phyloP scores from a whole-genome alignment of 2,329 filamentous ascomycete species.

The Mycosphaerella sp. region DNA sequence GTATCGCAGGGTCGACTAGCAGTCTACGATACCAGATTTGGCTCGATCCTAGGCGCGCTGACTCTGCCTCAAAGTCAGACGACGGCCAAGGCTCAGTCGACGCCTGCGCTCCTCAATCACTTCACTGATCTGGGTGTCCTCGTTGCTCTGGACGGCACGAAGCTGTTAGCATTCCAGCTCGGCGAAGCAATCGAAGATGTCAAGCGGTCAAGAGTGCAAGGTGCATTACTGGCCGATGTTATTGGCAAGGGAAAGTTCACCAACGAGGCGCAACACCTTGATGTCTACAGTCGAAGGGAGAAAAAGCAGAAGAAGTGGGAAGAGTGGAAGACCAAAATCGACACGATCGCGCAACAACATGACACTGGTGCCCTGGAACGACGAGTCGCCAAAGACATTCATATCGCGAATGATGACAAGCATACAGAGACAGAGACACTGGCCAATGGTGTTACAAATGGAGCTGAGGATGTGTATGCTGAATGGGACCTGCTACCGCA shows the following conservation, averaged over 20 bases:
- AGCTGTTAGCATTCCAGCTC: constrained; percentile 60
- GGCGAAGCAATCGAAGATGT: constrained; percentile 28
- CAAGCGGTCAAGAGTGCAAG: constrained; percentile 36
- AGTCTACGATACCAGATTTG: constrained; percentile 65
- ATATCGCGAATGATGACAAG: constrained; percentile 8
- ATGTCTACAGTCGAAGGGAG: constrained; percentile 12
- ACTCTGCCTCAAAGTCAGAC: constrained; percentile 24
- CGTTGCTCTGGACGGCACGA: constrained; percentile 57
- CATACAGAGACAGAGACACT: constrained; percentile 8
- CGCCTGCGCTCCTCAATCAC: constrained; percentile 40
- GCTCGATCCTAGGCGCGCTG: constrained; percentile 43
- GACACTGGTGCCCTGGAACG: constrained; percentile 27
- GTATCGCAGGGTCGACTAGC: constrained; percentile 52
- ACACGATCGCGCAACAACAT: constrained; percentile 19
- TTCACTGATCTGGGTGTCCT: constrained; percentile 61
- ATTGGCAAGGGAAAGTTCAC: constrained; percentile 57
- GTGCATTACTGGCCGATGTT: constrained; percentile 64
- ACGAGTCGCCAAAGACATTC: constrained; percentile 27
- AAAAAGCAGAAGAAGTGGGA: constrained; percentile 23
- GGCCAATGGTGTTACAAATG: constrained; percentile 6
- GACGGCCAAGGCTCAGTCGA: not conserved
- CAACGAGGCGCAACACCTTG: constrained; percentile 5
- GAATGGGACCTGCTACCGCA: constrained; percentile 42
- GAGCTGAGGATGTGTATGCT: constrained; percentile 39
- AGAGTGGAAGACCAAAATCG: constrained; percentile 28